Base-by-base conservation (phyloP, 345 rosid genomes). In the Linum tenue region DNA sequence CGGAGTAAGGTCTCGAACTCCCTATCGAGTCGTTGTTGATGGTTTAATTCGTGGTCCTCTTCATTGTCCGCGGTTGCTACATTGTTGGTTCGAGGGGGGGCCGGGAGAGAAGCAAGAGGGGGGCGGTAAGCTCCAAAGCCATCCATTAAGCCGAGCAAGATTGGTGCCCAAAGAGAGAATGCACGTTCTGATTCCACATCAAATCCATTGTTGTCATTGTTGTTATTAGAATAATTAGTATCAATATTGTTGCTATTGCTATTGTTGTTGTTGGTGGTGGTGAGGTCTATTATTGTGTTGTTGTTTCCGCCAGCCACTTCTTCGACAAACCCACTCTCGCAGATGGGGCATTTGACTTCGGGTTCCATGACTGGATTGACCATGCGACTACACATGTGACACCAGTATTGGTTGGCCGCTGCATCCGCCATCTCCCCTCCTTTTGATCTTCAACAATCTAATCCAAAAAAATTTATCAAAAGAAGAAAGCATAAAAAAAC, bases 311-410 rank as follows among this genome's bases (percentile, higher is more conserved):
- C 3, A 57, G 37, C 70, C 53, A 83, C 77, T 67, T 80, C 82
- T 75, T 83, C 94, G 51, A 91, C 71, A 35, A 82, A 86, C 22
- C 87, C 84, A 64, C 76, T 62, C 10, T 76, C 79, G n/a, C 96
- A 84, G 12, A 74, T 68, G 7, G 85, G 83, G 74, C 89, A 91
- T 69, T 73, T 76, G 64, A 76, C 59, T 12, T 75, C 82, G 37
- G 43, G 77, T 63, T 71, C 90, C 41, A 60, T 60, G 2, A 63
- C 40, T 9, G 85, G 90, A 59, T 60, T 75, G 70, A 91, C 90
- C 60, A 70, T 62, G 39, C 62, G 84, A 43, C 77, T 76, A 63
- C 87, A 88, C 71, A 79, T 60, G 81, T 88, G 76, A 73, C 94
- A 88, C 86, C 98, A 91, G 40, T 74, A 84, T 14, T 70, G 77